phyloP scores from a whole-genome alignment of 805 yeast species.

The Candida taoyuanica region DNA sequence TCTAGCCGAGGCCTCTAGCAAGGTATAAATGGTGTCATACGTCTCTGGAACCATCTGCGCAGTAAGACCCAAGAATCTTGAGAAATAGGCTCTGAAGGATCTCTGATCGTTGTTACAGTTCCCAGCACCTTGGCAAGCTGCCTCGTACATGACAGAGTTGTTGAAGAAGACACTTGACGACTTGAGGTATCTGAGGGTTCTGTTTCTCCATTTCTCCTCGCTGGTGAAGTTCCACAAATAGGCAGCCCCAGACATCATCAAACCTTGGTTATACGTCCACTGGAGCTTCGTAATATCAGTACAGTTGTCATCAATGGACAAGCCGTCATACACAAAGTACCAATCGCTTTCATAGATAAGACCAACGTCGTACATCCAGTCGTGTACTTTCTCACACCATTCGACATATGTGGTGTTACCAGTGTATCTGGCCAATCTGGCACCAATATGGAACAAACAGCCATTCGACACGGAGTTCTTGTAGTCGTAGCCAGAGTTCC shows the following conservation, averaged over 20 bases:
- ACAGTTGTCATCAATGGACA: conserved; percentile 45
- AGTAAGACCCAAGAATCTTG: conserved; percentile 62
- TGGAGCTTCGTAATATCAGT: conserved; percentile 45
- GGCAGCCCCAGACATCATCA: conserved; percentile 65
- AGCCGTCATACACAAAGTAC: conserved; percentile 59
- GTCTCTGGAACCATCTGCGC: conserved; percentile 57
- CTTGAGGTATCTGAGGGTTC: conserved; percentile 45
- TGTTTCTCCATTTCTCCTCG: conserved; percentile 53
- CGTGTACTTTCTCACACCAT: conserved; percentile 67
- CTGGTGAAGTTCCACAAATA: conserved; percentile 59
- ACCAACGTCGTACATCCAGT: conserved; percentile 58
- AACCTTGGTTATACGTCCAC: conserved; percentile 76
- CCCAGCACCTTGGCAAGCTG: conserved; percentile 57
- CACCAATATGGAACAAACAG: conserved; percentile 72
- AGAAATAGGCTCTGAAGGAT: conserved; percentile 65
- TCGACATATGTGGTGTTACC: conserved; percentile 66
- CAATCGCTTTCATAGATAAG: conserved; percentile 39
- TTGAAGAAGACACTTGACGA: conserved; percentile 55
- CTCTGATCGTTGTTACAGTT: conserved; percentile 72
- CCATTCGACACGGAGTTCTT: conserved; percentile 89
- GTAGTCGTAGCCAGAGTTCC: conserved; percentile 85
- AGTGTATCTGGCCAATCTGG: conserved; percentile 78
- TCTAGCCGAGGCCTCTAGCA: conserved; percentile 47
- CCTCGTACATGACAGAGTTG: conserved; percentile 56
- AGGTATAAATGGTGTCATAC: conserved; percentile 38